Percentiles rank a stretch among this genome's conserved stretches.
Evolutionary conservation across 2,329 filamentous ascomycete genomes (phyloP).

Genomic region (Thielaviopsis euricoi): DNA sequence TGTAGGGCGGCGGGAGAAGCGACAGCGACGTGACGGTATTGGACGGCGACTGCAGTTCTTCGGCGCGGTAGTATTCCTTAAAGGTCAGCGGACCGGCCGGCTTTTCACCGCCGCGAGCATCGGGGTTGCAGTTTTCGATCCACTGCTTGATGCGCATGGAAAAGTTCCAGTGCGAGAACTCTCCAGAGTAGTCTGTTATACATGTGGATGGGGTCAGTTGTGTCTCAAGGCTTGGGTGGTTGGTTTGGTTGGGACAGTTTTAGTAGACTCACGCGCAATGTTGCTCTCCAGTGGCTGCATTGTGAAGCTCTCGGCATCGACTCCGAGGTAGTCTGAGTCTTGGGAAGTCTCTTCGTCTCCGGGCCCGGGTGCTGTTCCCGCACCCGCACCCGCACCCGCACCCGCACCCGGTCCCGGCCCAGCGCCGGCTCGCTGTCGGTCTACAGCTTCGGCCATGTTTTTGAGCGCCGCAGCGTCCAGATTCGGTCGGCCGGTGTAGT

Average conservation of each 20-base stretch:
- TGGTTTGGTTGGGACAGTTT: no score
- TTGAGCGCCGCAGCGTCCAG: slow-evolving; percentile 26
- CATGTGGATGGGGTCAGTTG: not conserved
- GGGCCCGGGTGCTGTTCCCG: not conserved
- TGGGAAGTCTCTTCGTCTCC: slow-evolving; percentile 8
- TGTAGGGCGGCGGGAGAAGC: slow-evolving; percentile 28
- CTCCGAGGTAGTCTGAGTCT: slow-evolving; percentile 14
- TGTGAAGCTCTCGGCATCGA: slow-evolving; percentile 24
- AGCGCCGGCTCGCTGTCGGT: slow-evolving; percentile 15
- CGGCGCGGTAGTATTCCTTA: slow-evolving; percentile 28
- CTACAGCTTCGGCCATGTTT: slow-evolving; percentile 25
- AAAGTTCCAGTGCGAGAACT: slow-evolving; percentile 37
- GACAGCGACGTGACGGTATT: slow-evolving; percentile 23
- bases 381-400: not conserved
- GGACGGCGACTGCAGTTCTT: slow-evolving; percentile 26
- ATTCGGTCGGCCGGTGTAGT: slow-evolving; percentile 28
- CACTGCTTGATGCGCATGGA: slow-evolving; percentile 34
- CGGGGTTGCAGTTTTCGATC: slow-evolving; percentile 23
- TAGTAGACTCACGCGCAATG: slow-evolving; percentile 22
- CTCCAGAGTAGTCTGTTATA: slow-evolving; percentile 31
- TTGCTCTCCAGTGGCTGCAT: slow-evolving; percentile 25
- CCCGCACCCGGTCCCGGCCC: slow-evolving; percentile 3
- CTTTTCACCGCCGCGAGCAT: slow-evolving; percentile 5
- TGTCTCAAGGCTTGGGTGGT: no score
- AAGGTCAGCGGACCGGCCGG: slow-evolving; percentile 15